Evolutionary conservation across 2,329 filamentous ascomycete species (phyloP).

Genomic region (Colletotrichum lupini): DNA sequence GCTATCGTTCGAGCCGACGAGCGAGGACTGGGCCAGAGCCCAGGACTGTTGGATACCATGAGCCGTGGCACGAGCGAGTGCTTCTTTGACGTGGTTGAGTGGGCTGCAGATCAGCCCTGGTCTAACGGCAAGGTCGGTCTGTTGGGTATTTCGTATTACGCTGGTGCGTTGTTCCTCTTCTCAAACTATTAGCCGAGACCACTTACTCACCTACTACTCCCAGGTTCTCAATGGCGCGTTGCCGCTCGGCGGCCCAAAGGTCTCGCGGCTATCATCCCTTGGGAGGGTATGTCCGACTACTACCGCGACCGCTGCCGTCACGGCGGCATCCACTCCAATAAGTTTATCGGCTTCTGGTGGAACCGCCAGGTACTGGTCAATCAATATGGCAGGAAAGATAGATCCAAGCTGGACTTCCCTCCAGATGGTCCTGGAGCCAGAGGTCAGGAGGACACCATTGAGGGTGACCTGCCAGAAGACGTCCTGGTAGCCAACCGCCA

Average conservation of each 20-base stretch:
- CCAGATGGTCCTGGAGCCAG: conserved; percentile 44
- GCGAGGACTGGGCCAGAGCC: conserved; percentile 58
- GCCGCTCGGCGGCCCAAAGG: conserved; percentile 59
- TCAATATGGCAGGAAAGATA: conserved; percentile 71
- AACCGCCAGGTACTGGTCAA: conserved; percentile 73
- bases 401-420: conserved; percentile 39
- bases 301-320: conserved; percentile 69
- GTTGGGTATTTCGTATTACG: conserved; percentile 60
- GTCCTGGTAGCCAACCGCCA: conserved; percentile 60
- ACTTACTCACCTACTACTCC: conserved; percentile 32
- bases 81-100: conserved; percentile 62
- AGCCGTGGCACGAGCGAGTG: conserved; percentile 58
- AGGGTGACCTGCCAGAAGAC: conserved; percentile 67
- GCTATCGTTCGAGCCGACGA: conserved; percentile 66
- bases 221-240: conserved; percentile 58
- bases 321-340: conserved; percentile 69
- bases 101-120: conserved; percentile 59
- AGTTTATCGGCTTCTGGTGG: conserved; percentile 74
- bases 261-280: conserved; percentile 59
- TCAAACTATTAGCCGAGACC: neutral
- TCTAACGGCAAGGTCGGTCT: conserved; percentile 60
- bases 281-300: conserved; percentile 66
- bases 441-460: conserved; percentile 63
- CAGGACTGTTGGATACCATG: conserved; percentile 61
- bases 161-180: conserved; percentile 35